A percentile compares a stretch with the other conserved stretches of the same genome.
phyloP scores from a whole-genome alignment of 2,329 filamentous ascomycete genomes.

The Xylaria sp. region DNA sequence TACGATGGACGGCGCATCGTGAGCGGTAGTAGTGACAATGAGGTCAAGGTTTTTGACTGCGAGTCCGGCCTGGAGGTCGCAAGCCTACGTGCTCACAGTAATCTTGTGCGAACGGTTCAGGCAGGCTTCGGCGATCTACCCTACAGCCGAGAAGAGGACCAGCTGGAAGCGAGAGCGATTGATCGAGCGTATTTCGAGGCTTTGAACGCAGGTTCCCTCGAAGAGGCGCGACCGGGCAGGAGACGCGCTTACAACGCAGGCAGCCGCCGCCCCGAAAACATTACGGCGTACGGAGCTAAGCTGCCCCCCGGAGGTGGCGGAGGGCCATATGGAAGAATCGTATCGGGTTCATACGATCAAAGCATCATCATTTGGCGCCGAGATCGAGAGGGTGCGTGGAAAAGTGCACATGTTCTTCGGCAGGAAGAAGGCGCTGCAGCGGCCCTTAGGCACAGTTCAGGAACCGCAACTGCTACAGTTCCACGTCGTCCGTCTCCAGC shows the following conservation, averaged over 20 bases:
- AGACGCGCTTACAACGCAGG: constrained; percentile 71
- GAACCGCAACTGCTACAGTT: constrained; percentile 24
- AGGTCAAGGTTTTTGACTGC: constrained; percentile 94
- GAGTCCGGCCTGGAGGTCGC: constrained; percentile 88
- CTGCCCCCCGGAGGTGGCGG: constrained; percentile 92
- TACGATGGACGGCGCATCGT: constrained; percentile 94
- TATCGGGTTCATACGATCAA: constrained; percentile 96
- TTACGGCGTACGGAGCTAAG: constrained; percentile 84
- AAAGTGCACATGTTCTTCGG: constrained; percentile 76
- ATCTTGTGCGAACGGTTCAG: constrained; percentile 92
- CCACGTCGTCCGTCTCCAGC: constrained; percentile 38
- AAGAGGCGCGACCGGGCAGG: constrained; percentile 51
- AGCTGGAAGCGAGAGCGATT: constrained; percentile 75
- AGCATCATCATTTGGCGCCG: constrained; percentile 95
- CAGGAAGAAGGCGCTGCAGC: constrained; percentile 76
- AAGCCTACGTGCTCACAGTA: constrained; percentile 81
- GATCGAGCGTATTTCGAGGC: constrained; percentile 78
- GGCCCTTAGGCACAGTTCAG: constrained; percentile 52
- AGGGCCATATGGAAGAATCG: constrained; percentile 90
- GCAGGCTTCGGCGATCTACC: constrained; percentile 92
- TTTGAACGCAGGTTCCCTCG: constrained; percentile 62
- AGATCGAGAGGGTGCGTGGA: constrained; percentile 86
- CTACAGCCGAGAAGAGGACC: constrained; percentile 80
- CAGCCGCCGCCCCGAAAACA: constrained; percentile 78
- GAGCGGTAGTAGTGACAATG: constrained; percentile 94